Evolutionary conservation across 306 rosid genomes (phyloP), one percentile per base, ranked within the genome.

Genomic region (Medicago ruthenica): DNA sequence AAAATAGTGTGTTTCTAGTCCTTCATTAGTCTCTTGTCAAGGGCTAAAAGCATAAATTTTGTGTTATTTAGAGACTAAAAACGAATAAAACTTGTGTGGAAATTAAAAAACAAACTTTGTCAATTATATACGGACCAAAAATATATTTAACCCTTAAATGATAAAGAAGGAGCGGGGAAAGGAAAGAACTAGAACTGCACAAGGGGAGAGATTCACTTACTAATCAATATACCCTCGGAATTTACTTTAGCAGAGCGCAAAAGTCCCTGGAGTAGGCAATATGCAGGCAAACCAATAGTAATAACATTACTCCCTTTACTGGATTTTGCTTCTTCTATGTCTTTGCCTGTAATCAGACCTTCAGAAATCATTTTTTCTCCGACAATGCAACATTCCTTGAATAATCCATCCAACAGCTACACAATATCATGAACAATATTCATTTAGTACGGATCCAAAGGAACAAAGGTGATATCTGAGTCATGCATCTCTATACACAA

Each of bases 231-330:
- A 62, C 99, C 99, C 5, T 51, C 3, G 40, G 88, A 80, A 83
- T 88, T 83, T 45, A 83, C 75, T 81, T 92, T 89, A 15, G 86
- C 91, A 5, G 99, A 96, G 85, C 92, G 97, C 82, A 96, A 22
- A 8, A 96, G 93, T 20, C 87, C 61, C 83, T 87, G 88, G 57
- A 96, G 89, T 75, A 96, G 79, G 87, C 89, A 77, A 85, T 88
- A 87, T 70, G 99, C 98, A 17, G 93, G 98, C 80, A 96, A 88
- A 31, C 99, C 98, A 71, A 87, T 82, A 78, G 88, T 80, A 60
- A 96, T 84, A 61, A 92, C 92, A 71, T 75, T 76, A 88, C 83
- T 90, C 36, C 96, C 98, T 47, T 81, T 85, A 79, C 84, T 74
- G 18, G 93, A 86, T 79, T 84, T 86, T 69, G 96, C 91, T 77